A percentile compares a stretch with the other conserved stretches of the same genome.
Conservation (phyloP, 495 filamentous ascomycete genomes). For the Penicillium arizonense region DNA sequence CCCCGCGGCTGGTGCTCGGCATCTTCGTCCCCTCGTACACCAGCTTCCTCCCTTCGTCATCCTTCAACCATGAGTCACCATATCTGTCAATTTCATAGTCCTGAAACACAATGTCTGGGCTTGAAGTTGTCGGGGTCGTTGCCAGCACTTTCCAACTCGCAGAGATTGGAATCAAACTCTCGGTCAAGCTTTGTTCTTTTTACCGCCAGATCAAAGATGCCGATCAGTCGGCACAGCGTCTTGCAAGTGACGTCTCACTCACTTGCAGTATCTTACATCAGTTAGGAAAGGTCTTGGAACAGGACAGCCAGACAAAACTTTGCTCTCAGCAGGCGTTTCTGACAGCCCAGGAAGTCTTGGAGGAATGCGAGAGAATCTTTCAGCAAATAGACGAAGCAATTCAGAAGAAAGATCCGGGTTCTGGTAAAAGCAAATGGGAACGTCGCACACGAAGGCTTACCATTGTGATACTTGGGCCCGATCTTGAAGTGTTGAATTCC, state of each 20-base stretch:
- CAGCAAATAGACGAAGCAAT: constrained; percentile 12
- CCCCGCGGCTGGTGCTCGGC: too few species aligned
- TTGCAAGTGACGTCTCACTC: constrained; percentile 1
- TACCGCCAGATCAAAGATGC: background rate
- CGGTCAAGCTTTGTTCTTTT: background rate
- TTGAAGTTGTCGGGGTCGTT: background rate
- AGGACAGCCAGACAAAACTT: constrained; percentile 15
- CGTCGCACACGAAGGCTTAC: constrained; percentile 17
- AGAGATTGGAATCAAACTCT: background rate
- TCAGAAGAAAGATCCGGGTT: background rate
- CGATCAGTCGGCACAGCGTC: background rate
- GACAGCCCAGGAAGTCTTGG: constrained; percentile 20
- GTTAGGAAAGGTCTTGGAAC: constrained; percentile 17
- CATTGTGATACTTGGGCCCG: constrained; percentile 15
- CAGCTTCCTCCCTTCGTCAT: too few species aligned
- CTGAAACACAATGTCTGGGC: background rate
- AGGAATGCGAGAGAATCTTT: constrained; percentile 25
- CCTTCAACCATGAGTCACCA: too few species aligned
- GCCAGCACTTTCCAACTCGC: background rate
- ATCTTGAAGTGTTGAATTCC: constrained; percentile 23
- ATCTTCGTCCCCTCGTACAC: too few species aligned
- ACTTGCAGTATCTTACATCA: constrained; percentile 12
- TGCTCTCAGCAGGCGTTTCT: constrained; percentile 18
- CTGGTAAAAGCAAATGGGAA: constrained; percentile 1
- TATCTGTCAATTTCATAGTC: too few species aligned